phyloP scores from a whole-genome alignment of 805 yeast species.

The Candida bentonensis region DNA sequence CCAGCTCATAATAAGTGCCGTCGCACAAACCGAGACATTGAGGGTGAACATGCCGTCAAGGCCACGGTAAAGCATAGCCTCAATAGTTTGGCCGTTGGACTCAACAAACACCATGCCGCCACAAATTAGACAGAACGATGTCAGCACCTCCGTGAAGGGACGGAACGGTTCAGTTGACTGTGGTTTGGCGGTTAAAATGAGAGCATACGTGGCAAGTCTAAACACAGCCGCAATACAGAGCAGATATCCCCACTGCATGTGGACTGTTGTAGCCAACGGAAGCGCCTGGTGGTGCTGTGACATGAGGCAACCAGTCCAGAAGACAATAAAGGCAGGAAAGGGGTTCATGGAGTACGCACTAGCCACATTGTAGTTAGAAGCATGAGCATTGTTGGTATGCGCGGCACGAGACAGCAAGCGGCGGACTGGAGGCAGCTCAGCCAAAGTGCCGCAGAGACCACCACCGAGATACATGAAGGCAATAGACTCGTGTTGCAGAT shows the following conservation, averaged over 20 bases:
- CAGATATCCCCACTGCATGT: conserved; percentile 84
- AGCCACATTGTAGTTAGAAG: conserved; percentile 3
- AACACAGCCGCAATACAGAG: conserved; percentile 71
- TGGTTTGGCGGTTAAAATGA: conserved; percentile 25
- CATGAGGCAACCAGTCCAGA: conserved; percentile 95
- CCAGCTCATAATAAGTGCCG: conserved; percentile 80
- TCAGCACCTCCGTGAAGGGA: conserved; percentile 78
- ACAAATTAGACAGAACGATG: conserved; percentile 62
- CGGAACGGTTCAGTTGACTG: conserved; percentile 34
- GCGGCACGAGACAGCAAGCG: conserved; percentile 12
- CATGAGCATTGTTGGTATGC: conserved; percentile 4
- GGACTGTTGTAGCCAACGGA: conserved; percentile 60
- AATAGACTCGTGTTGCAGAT: conserved; percentile 77
- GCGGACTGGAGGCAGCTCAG: conserved; percentile 38
- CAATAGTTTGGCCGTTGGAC: conserved; percentile 73
- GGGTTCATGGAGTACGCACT: conserved; percentile 69
- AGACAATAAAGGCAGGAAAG: conserved; percentile 82
- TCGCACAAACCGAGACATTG: conserved; percentile 69
- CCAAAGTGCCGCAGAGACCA: conserved; percentile 78
- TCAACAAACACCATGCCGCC: conserved; percentile 93
- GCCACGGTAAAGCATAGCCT: conserved; percentile 71
- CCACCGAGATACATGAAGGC: conserved; percentile 87
- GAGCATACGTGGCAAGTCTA: conserved; percentile 48
- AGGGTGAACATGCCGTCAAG: conserved; percentile 81
- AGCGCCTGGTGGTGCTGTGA: conserved; percentile 87